Evolutionary conservation across 371 early-diverging fungal species (phyloP).

Genomic region (Zychaea mexicana): DNA sequence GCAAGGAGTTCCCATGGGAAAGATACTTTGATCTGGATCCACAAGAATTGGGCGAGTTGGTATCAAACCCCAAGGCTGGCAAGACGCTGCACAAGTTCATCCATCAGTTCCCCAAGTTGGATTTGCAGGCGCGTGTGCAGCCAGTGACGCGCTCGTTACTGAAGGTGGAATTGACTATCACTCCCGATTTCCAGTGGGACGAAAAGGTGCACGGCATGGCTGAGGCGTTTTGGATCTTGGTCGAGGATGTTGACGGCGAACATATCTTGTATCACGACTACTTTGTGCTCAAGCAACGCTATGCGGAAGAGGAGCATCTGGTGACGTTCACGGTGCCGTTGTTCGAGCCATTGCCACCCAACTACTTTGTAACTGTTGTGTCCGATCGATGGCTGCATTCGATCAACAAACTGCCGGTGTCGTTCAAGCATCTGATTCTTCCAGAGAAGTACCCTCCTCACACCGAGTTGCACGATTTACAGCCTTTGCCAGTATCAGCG

Average conservation of each 20-base stretch:
- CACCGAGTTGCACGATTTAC: slow-evolving; percentile 92
- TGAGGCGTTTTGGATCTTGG: slow-evolving; percentile 92
- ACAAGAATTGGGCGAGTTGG: slow-evolving; percentile 92
- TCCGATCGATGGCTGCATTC: slow-evolving; percentile 96
- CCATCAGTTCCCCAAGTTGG: slow-evolving; percentile 92
- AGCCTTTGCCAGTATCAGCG: slow-evolving; percentile 84
- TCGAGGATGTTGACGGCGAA: slow-evolving; percentile 94
- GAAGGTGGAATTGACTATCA: slow-evolving; percentile 87
- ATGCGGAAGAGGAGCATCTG: slow-evolving; percentile 70
- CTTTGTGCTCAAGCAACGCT: slow-evolving; percentile 82
- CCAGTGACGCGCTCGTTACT: slow-evolving; percentile 92
- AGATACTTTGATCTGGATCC: slow-evolving; percentile 89
- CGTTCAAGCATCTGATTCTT: slow-evolving; percentile 89
- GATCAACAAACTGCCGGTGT: slow-evolving; percentile 88
- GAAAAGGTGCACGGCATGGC: slow-evolving; percentile 84
- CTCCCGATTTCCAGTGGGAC: slow-evolving; percentile 94
- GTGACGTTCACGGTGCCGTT: slow-evolving; percentile 91
- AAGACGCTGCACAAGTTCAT: slow-evolving; percentile 84
- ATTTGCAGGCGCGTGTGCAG: slow-evolving; percentile 86
- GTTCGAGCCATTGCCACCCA: slow-evolving; percentile 94
- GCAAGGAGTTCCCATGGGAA: slow-evolving; percentile 94
- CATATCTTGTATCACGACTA: slow-evolving; percentile 85
- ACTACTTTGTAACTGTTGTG: slow-evolving; percentile 90
- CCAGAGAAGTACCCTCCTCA: slow-evolving; percentile 94
- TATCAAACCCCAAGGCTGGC: slow-evolving; percentile 87